phyloP scores from a whole-genome alignment of 2,329 filamentous ascomycete genomes.

The Cercospora sp. region DNA sequence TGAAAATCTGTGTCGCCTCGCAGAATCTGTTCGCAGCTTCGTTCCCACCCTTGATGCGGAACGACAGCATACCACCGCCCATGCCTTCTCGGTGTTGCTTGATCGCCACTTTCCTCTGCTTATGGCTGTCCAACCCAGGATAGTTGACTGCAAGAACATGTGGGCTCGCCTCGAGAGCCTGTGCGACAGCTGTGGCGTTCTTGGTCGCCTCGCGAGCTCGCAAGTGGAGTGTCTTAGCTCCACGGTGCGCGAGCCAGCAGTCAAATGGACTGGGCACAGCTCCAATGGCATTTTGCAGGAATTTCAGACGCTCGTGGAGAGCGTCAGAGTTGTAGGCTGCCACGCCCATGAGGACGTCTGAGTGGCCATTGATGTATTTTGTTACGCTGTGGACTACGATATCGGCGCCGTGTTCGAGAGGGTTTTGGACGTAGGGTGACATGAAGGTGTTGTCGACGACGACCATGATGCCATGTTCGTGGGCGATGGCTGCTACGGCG shows the following conservation, averaged over 20 bases:
- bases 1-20: constrained; percentile 84
- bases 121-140: constrained; percentile 84
- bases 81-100: constrained; percentile 93
- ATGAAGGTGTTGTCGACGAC: constrained; percentile 99
- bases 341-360: constrained; percentile 94
- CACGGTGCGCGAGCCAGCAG: constrained; percentile 95
- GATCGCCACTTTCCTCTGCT: constrained; percentile 77
- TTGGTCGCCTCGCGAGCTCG: constrained; percentile 79
- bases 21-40: constrained; percentile 89
- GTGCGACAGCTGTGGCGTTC: constrained; percentile 78
- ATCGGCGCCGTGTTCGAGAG: constrained; percentile 90
- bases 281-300: constrained; percentile 96
- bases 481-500: constrained; percentile 77
- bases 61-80: constrained; percentile 96
- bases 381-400: constrained; percentile 97
- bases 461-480: constrained; percentile 84
- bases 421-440: constrained; percentile 94
- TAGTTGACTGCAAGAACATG: constrained; percentile 92
- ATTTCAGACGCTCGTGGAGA: constrained; percentile 74
- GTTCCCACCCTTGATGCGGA: constrained; percentile 86
- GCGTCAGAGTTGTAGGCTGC: constrained; percentile 89
- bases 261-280: constrained; percentile 94
- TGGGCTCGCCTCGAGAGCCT: constrained; percentile 73
- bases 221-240: constrained; percentile 93
- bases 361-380: constrained; percentile 98